Percentiles rank a stretch among this genome's conserved stretches.
phyloP scores from a whole-genome alignment of 225 moss, liverwort and hornwort species.

The Marchantia paleacea region DNA sequence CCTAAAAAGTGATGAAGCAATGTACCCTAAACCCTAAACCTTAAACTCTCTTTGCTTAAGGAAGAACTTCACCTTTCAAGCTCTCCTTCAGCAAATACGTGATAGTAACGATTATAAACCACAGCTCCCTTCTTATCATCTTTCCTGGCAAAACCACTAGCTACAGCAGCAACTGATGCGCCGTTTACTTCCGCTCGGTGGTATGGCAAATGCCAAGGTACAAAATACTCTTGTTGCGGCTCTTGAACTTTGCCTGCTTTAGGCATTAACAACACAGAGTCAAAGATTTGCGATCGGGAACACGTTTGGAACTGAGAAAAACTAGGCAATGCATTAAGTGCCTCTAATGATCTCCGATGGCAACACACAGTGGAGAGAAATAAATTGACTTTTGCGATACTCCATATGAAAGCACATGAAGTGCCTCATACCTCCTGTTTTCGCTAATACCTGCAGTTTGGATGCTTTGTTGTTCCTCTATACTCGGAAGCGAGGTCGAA shows the following conservation, averaged over 20 bases:
- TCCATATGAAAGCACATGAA: no score
- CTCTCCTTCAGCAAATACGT: constrained; percentile 92
- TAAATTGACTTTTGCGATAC: neutral
- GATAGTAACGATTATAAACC: constrained; percentile 96
- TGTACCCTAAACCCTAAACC: no score
- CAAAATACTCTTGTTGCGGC: constrained; percentile 97
- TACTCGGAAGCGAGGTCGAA: neutral
- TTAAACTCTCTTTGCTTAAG: no score
- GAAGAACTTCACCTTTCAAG: constrained; percentile 61
- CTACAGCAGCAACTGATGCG: constrained; percentile 79
- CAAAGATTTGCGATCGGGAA: neutral
- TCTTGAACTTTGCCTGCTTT: constrained; percentile 13
- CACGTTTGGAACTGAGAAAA: no score
- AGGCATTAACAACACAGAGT: neutral
- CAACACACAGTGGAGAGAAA: neutral
- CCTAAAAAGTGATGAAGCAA: no score
- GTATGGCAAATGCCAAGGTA: constrained; percentile 98
- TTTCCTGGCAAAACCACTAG: constrained; percentile 84
- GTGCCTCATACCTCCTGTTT: constrained; percentile 7
- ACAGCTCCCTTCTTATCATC: constrained; percentile 88
- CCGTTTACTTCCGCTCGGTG: constrained; percentile 94
- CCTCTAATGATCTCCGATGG: no score
- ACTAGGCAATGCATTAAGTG: no score
- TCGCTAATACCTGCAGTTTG: constrained; percentile 8
- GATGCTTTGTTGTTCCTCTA: neutral